A percentile compares a stretch with the other conserved stretches of the same genome.
Evolutionary conservation across 495 filamentous ascomycete genomes (phyloP).

Genomic region (Podospora pseudoanserina): DNA sequence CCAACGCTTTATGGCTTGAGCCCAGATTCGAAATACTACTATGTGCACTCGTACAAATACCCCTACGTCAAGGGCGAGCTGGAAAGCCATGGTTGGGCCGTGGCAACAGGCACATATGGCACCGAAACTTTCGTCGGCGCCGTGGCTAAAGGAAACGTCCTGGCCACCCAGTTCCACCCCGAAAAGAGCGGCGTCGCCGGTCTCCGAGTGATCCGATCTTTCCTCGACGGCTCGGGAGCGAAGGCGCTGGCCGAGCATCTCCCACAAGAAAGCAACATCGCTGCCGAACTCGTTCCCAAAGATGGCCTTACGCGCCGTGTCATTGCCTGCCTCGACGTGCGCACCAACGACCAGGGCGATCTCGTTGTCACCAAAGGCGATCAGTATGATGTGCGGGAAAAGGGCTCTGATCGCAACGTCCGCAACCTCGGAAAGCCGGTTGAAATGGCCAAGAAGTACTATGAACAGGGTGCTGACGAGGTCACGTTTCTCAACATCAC

Average conservation of each 20-base stretch:
- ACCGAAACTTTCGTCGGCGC: conserved; percentile 90
- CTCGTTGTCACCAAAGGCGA: conserved; percentile 97
- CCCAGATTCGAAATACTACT: conserved; percentile 91
- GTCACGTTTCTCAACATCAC: conserved; percentile 98
- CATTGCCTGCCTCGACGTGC: conserved; percentile 94
- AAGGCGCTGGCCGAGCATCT: conserved; percentile 32
- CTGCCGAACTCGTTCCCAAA: conserved; percentile 22
- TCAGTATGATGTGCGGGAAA: conserved; percentile 99
- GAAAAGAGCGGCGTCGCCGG: conserved; percentile 95
- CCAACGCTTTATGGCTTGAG: conserved; percentile 68
- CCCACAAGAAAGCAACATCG: conserved; percentile 4
- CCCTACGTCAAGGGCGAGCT: conserved; percentile 67
- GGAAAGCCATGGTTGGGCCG: conserved; percentile 77
- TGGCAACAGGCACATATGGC: conserved; percentile 85
- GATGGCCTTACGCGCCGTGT: conserved; percentile 79
- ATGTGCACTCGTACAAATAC: conserved; percentile 91
- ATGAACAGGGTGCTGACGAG: conserved; percentile 94
- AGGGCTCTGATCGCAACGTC: conserved; percentile 68
- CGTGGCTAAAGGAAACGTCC: conserved; percentile 73
- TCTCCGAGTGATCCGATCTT: conserved; percentile 75
- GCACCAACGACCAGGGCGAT: conserved; percentile 93
- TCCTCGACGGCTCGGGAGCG: conserved; percentile 64
- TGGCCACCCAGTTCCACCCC: conserved; percentile 95
- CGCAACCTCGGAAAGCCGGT: conserved; percentile 95
- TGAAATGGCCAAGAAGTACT: conserved; percentile 89